Percentiles rank a stretch among this genome's conserved stretches.
phyloP scores from a whole-genome alignment of 352 stramenopile genomes.

The Thalassiosira sp. region DNA sequence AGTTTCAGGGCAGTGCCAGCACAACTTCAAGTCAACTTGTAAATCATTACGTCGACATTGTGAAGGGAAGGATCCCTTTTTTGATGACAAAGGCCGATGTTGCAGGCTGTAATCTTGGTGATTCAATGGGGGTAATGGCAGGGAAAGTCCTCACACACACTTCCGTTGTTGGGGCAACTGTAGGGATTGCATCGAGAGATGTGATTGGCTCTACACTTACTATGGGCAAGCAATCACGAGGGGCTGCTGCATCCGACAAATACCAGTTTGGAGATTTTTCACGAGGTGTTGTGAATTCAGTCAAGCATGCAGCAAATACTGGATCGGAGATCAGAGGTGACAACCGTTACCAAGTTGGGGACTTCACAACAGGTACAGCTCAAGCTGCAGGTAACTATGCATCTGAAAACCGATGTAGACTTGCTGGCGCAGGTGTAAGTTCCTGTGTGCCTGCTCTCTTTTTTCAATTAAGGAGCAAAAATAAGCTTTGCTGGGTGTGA shows the following conservation, averaged over 20 bases:
- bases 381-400: conserved; percentile 24
- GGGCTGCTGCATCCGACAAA: conserved; percentile 13
- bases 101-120: background rate
- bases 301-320: background rate
- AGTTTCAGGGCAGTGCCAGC: background rate
- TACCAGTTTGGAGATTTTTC: conserved; percentile 36
- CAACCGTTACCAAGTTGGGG: conserved; percentile 26
- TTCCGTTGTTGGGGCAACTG: conserved; percentile 8
- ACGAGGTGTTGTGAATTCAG: background rate
- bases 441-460: no score
- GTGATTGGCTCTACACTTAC: conserved; percentile 10
- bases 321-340: conserved; percentile 1
- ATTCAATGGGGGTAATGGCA: background rate
- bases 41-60: conserved; percentile 14
- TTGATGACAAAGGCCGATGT: conserved; percentile 1
- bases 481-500: no score
- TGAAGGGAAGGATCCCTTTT: conserved; percentile 9
- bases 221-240: conserved; percentile 18
- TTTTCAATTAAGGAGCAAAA: no score
- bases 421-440: conserved; percentile 25
- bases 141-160: conserved; percentile 2
- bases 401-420: conserved; percentile 19
- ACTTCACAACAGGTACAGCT: conserved; percentile 23
- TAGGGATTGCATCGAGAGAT: conserved; percentile 15
- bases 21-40: conserved; percentile 2